Conservation (phyloP, 805 yeast species). For the Cyberlindnera misumaiensis region DNA sequence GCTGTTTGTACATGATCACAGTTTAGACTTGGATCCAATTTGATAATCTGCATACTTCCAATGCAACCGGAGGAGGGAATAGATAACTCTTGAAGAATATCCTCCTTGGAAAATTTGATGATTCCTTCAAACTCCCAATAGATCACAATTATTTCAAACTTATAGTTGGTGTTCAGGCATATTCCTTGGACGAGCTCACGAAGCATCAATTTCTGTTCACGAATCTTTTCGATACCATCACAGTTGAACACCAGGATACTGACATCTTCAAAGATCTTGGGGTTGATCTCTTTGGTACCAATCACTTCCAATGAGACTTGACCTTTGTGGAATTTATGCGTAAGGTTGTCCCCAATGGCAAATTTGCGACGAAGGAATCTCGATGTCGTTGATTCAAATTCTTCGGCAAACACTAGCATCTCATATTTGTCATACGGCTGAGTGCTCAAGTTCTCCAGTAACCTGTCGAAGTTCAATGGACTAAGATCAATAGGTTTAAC, state of each 20-base stretch:
- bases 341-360: constrained; percentile 4
- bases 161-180: constrained; percentile 27
- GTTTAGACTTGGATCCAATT: constrained; percentile 25
- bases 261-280: constrained; percentile 21
- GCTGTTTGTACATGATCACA: constrained; percentile 16
- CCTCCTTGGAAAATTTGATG: constrained; percentile 22
- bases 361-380: constrained; percentile 30
- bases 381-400: constrained; percentile 23
- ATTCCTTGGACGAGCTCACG: constrained; percentile 29
- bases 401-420: constrained; percentile 15
- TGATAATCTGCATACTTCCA: constrained; percentile 23
- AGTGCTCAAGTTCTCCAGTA: constrained; percentile 9
- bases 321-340: constrained; percentile 1
- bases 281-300: constrained; percentile 21
- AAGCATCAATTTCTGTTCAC: constrained; percentile 23
- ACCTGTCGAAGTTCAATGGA: constrained; percentile 18
- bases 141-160: constrained; percentile 27
- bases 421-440: constrained; percentile 6
- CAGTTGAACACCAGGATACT: constrained; percentile 32
- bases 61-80: constrained; percentile 23
- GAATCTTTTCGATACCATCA: constrained; percentile 28
- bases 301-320: constrained; percentile 15
- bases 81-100: constrained; percentile 26
- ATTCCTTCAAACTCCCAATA: constrained; percentile 33
- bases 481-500: constrained; percentile 15